phyloP scores from a whole-genome alignment of 306 rosid genomes.

The Dalbergia oliveri region DNA sequence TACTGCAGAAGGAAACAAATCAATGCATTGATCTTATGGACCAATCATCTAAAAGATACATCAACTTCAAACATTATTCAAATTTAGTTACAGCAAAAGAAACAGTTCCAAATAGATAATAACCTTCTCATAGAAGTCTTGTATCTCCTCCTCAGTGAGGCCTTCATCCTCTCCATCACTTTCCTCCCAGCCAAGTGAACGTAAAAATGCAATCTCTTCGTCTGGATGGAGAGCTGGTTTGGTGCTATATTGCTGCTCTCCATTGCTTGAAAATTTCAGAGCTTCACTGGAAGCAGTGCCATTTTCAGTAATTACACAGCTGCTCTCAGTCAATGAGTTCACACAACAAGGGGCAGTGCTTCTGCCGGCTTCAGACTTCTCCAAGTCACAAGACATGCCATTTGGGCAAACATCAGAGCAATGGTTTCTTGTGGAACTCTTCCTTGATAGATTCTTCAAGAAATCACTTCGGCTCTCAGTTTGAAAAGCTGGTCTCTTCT shows the following conservation, averaged over 20 bases:
- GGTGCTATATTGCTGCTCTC: conserved; percentile 19
- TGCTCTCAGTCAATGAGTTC: conserved; percentile 23
- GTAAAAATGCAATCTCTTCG: conserved; percentile 51
- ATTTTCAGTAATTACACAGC: background rate
- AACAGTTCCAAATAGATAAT: background rate
- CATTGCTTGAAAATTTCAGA: conserved; percentile 42
- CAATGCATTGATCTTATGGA: conserved; percentile 3
- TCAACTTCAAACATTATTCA: background rate
- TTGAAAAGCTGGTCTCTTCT: conserved; percentile 48
- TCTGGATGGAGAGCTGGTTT: conserved; percentile 32
- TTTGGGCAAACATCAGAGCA: conserved; percentile 25
- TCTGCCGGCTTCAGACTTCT: conserved; percentile 35
- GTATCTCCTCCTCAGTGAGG: conserved; percentile 55
- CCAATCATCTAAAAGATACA: background rate
- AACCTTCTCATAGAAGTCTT: conserved; percentile 49
- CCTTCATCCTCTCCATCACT: conserved; percentile 46
- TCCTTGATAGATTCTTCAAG: conserved; percentile 49
- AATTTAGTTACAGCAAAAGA: background rate
- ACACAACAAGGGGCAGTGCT: background rate
- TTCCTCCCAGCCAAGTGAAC: conserved; percentile 60
- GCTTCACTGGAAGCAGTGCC: conserved; percentile 20
- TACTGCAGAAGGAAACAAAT: conserved; percentile 46
- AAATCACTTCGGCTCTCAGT: conserved; percentile 53
- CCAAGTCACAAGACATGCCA: background rate
- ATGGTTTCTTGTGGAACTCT: conserved; percentile 39